Evolutionary conservation across 2,329 filamentous ascomycete genomes (phyloP).

Genomic region (Alternaria conjuncta): DNA sequence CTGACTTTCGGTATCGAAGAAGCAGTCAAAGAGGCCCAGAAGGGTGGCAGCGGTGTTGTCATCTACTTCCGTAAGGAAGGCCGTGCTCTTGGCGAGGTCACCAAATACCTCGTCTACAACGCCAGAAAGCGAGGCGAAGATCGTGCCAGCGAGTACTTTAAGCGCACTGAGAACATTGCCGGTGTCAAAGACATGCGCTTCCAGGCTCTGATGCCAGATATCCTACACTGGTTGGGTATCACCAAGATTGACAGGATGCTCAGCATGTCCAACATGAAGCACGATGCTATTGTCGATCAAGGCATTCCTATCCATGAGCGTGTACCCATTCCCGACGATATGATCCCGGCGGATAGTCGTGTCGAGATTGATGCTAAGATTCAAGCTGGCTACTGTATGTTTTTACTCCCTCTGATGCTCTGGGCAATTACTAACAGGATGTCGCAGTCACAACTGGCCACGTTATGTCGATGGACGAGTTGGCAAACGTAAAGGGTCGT

Average conservation of each 20-base stretch:
- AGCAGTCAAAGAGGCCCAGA: slow-evolving; percentile 95
- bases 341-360: slow-evolving; percentile 91
- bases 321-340: slow-evolving; percentile 88
- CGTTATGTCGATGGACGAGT: slow-evolving; percentile 84
- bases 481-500: slow-evolving; percentile 83
- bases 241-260: slow-evolving; percentile 98
- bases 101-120: slow-evolving; percentile 85
- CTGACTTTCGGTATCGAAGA: slow-evolving; percentile 97
- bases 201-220: slow-evolving; percentile 97
- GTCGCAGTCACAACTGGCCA: slow-evolving; percentile 78
- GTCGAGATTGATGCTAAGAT: slow-evolving; percentile 99
- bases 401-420: not conserved
- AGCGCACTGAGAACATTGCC: slow-evolving; percentile 96
- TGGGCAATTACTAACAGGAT: slow-evolving; percentile 24
- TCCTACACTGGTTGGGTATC: slow-evolving; percentile 97
- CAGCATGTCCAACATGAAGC: slow-evolving; percentile 98
- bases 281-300: slow-evolving; percentile 85
- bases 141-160: slow-evolving; percentile 89
- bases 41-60: slow-evolving; percentile 89
- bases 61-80: slow-evolving; percentile 99
- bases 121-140: slow-evolving; percentile 77
- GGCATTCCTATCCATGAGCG: slow-evolving; percentile 88
- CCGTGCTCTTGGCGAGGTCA: slow-evolving; percentile 91
- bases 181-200: slow-evolving; percentile 97
- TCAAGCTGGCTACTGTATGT: slow-evolving; percentile 80